These are phyloP conservation scores for Fraxinus latifolia DNA, from an alignment of 305 asterid genomes.

Conservation along the genomic window DNA sequence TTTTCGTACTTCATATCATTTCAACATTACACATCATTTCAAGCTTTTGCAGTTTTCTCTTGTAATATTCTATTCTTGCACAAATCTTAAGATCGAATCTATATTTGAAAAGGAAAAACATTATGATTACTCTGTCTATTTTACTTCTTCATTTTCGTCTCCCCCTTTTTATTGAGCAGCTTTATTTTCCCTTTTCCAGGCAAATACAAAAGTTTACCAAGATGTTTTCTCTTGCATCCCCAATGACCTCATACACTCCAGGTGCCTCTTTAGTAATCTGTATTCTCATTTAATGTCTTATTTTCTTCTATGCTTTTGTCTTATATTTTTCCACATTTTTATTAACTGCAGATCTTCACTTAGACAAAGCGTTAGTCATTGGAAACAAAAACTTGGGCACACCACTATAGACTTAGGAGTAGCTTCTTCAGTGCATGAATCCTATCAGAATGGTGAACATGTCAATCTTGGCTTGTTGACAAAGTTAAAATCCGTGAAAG, in stretches of 20 bases:
- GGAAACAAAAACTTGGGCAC: slow-evolving; percentile 76
- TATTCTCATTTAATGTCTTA: neutral
- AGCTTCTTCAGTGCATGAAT: slow-evolving; percentile 61
- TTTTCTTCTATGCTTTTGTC: neutral
- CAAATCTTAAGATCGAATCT: neutral
- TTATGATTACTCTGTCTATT: neutral
- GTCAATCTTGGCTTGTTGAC: slow-evolving; percentile 35
- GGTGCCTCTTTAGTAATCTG: slow-evolving; percentile 36
- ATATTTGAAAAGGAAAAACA: neutral
- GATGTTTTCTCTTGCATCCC: slow-evolving; percentile 86
- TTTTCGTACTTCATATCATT: neutral
- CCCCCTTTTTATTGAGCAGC: neutral
- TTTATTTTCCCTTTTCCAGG: slow-evolving; percentile 38
- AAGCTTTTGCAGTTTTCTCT: neutral
- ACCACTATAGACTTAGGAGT: slow-evolving; percentile 87
- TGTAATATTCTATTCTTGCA: neutral
- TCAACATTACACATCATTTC: neutral
- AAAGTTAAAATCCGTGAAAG: slow-evolving; percentile 54
- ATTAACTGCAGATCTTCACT: slow-evolving; percentile 58
- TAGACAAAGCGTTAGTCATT: slow-evolving; percentile 68
- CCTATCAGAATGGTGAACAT: slow-evolving; percentile 38
- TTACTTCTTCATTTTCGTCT: neutral
- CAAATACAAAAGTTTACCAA: slow-evolving; percentile 70
- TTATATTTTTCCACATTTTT: slow-evolving; percentile 4
- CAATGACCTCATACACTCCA: slow-evolving; percentile 73